phyloP scores from a whole-genome alignment of 805 yeast species.

The Lipomyces mesembrius region DNA sequence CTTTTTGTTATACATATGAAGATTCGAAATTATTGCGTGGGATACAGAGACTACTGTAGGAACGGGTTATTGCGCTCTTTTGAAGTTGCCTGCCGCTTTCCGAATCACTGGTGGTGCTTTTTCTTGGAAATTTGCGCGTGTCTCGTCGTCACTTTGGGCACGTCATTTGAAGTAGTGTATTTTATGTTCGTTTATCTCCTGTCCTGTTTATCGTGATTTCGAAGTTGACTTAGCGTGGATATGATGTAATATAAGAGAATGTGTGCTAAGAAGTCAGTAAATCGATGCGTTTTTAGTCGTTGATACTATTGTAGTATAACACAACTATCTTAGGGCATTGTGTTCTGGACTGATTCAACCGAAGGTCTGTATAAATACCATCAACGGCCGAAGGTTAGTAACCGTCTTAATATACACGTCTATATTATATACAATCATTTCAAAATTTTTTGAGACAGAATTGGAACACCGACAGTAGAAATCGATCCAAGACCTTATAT shows the following conservation, averaged over 20 bases:
- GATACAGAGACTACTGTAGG: neutral
- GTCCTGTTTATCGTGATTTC: neutral
- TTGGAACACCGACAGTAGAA: too few relatives aligned
- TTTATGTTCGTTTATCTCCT: neutral
- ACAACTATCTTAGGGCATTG: too few relatives aligned
- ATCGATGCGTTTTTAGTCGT: neutral
- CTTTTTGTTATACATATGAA: neutral
- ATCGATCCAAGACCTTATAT: too few relatives aligned
- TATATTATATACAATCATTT: too few relatives aligned
- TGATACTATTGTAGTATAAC: too few relatives aligned
- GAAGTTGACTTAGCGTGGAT: neutral
- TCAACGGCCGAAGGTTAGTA: too few relatives aligned
- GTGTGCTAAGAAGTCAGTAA: neutral
- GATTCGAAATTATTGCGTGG: neutral
- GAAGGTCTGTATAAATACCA: too few relatives aligned
- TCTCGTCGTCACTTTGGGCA: neutral
- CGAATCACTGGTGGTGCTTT: neutral
- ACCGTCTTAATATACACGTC: too few relatives aligned
- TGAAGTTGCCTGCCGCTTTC: neutral
- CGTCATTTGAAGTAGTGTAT: neutral
- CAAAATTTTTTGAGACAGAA: too few relatives aligned
- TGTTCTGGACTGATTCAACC: too few relatives aligned
- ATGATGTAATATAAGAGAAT: neutral
- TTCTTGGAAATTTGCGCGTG: neutral
- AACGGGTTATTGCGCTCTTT: neutral